Conservation (phyloP, 169 alveolate genomes). For the Eimeria sp. region DNA sequence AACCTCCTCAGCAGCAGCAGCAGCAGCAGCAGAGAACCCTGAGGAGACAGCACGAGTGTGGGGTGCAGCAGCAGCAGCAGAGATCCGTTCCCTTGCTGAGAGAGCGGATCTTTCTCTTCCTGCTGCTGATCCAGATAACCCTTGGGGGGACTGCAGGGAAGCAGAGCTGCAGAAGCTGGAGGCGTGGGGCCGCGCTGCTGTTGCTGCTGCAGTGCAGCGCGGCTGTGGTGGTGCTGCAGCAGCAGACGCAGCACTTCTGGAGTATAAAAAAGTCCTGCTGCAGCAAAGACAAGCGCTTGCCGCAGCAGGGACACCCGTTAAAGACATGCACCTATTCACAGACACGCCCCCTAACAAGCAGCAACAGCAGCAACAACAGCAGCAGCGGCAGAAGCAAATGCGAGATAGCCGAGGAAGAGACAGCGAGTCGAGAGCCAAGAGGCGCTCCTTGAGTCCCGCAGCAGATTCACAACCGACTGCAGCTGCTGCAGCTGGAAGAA, state of each 20-base stretch:
- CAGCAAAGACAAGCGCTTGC: conserved; percentile 29
- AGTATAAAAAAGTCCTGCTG: conserved; percentile 35
- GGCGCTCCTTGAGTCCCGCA: not conserved
- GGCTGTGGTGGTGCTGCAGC: conserved; percentile 50
- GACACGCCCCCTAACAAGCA: not conserved
- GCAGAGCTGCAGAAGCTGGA: conserved; percentile 26
- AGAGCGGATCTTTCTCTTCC: conserved; percentile 23
- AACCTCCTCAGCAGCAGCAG: not conserved
- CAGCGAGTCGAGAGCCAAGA: not conserved
- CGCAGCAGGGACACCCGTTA: conserved; percentile 32
- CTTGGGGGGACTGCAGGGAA: conserved; percentile 38
- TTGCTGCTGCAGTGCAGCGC: conserved; percentile 40
- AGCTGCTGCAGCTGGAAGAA: not conserved
- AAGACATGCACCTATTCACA: not conserved
- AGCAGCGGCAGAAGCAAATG: not conserved
- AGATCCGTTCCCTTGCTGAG: conserved; percentile 11
- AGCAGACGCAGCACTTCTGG: conserved; percentile 15
- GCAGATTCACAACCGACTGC: not conserved
- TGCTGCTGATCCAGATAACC: conserved; percentile 40
- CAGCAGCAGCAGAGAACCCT: conserved; percentile 26
- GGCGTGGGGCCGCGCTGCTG: conserved; percentile 55
- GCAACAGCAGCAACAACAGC: conserved; percentile 24
- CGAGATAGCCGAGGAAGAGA: not conserved
- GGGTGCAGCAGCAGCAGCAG: conserved; percentile 56
- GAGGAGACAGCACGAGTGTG: conserved; percentile 61